Evolutionary conservation across 2,329 filamentous ascomycete genomes (phyloP).

Genomic region (Pseudogymnoascus sp.): DNA sequence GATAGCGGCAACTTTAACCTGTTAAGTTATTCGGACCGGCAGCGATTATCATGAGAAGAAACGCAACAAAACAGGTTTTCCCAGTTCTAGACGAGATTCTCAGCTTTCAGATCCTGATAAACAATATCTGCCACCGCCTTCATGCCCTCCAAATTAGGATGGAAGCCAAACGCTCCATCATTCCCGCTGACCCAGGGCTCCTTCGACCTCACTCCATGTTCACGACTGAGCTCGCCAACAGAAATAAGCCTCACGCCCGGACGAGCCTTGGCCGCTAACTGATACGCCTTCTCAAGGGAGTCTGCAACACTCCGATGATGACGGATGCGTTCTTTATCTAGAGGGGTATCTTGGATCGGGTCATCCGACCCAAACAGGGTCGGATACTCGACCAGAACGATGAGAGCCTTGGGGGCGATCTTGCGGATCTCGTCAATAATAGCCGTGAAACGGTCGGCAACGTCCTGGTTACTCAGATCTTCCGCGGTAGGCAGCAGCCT

Average conservation of each 20-base stretch:
- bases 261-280: not conserved
- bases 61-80: not conserved
- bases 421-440: slow-evolving; percentile 7
- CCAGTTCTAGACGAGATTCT: not conserved
- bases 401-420: not conserved
- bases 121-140: not conserved
- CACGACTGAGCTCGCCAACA: not conserved
- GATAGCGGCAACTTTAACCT: no score
- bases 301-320: not conserved
- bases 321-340: not conserved
- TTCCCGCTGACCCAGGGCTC: not conserved
- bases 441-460: slow-evolving; percentile 4
- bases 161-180: not conserved
- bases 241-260: not conserved
- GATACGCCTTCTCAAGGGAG: not conserved
- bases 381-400: not conserved
- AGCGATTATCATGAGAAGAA: not conserved
- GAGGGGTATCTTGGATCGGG: not conserved
- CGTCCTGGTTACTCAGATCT: not conserved
- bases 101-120: not conserved
- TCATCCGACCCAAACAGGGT: not conserved
- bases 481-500: not conserved
- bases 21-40: not conserved
- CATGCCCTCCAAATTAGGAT: not conserved
- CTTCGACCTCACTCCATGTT: not conserved